Percentiles rank a stretch among this genome's conserved stretches.
Evolutionary conservation across 768 basidiomycete genomes (phyloP).

Genomic region (Tricholoma matsutake): DNA sequence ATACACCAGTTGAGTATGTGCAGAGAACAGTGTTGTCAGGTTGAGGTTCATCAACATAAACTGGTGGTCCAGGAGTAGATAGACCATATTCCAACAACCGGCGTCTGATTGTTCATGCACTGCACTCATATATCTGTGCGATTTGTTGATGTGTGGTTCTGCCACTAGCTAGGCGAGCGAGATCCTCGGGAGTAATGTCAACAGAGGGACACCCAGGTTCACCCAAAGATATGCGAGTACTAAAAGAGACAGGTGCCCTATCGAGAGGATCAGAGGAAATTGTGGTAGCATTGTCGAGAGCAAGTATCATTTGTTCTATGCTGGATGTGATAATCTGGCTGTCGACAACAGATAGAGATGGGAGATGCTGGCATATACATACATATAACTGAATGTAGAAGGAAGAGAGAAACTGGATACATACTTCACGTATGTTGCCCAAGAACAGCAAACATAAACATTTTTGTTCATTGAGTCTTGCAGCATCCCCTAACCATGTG

Average conservation of each 20-base stretch:
- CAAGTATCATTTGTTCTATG: background rate
- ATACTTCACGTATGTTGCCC: background rate
- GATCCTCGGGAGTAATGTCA: slow-evolving; percentile 7
- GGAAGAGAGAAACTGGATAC: background rate
- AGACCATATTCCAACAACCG: slow-evolving; percentile 16
- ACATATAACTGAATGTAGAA: background rate
- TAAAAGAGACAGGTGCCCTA: background rate
- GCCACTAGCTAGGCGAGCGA: slow-evolving; percentile 5
- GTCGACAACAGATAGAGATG: background rate
- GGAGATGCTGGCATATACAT: background rate
- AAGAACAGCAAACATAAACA: slow-evolving; percentile 11
- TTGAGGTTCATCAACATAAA: slow-evolving; percentile 11
- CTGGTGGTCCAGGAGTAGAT: slow-evolving; percentile 12
- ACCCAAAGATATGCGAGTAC: background rate
- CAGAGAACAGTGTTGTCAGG: background rate
- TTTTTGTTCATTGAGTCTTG: slow-evolving; percentile 10
- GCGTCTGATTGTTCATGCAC: slow-evolving; percentile 14
- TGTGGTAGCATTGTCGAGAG: background rate
- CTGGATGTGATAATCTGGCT: background rate
- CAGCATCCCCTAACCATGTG: slow-evolving; percentile 14
- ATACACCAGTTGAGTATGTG: background rate
- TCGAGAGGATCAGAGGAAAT: background rate
- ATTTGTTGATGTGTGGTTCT: slow-evolving; percentile 7
- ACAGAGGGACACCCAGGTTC: background rate
- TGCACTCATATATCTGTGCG: slow-evolving; percentile 7